These are phyloP conservation scores for Helminthosporium solani DNA, from an alignment of 2,329 filamentous ascomycete genomes.

Conservation along the genomic window DNA sequence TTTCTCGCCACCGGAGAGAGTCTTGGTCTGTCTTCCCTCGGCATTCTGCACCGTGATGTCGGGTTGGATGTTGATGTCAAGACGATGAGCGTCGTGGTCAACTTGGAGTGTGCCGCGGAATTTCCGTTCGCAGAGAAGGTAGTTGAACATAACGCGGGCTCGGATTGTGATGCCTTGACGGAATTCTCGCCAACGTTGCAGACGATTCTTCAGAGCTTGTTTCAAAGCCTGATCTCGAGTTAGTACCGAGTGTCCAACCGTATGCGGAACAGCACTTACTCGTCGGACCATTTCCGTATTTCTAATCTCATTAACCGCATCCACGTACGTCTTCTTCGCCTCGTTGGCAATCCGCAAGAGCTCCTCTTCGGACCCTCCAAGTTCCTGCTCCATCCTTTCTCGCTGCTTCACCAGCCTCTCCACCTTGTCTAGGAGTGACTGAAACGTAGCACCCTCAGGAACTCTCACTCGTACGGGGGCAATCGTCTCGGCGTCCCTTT, in stretches of 20 bases:
- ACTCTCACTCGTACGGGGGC: slow-evolving; percentile 30
- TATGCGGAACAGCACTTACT: slow-evolving; percentile 9
- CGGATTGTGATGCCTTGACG: slow-evolving; percentile 81
- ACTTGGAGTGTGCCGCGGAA: slow-evolving; percentile 81
- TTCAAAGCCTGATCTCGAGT: slow-evolving; percentile 51
- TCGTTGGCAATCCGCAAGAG: slow-evolving; percentile 26
- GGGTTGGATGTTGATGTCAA: slow-evolving; percentile 75
- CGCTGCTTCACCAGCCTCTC: slow-evolving; percentile 32
- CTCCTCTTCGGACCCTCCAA: slow-evolving; percentile 38
- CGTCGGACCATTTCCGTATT: slow-evolving; percentile 17
- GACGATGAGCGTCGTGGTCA: slow-evolving; percentile 70
- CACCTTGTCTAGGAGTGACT: slow-evolving; percentile 33
- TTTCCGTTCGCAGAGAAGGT: slow-evolving; percentile 82
- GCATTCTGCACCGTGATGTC: slow-evolving; percentile 68
- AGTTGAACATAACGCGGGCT: slow-evolving; percentile 82
- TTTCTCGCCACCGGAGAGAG: slow-evolving; percentile 93
- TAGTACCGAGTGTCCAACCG: neutral
- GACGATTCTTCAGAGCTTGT: slow-evolving; percentile 66
- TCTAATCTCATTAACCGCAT: slow-evolving; percentile 22
- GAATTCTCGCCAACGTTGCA: slow-evolving; percentile 77
- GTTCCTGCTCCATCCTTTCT: slow-evolving; percentile 27
- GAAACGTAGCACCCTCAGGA: slow-evolving; percentile 32
- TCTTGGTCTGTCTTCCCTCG: slow-evolving; percentile 80
- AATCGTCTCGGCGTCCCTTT: slow-evolving; percentile 16
- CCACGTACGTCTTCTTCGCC: slow-evolving; percentile 30